Conservation (phyloP, 805 yeast species). For the Torulaspora gathmanii region DNA sequence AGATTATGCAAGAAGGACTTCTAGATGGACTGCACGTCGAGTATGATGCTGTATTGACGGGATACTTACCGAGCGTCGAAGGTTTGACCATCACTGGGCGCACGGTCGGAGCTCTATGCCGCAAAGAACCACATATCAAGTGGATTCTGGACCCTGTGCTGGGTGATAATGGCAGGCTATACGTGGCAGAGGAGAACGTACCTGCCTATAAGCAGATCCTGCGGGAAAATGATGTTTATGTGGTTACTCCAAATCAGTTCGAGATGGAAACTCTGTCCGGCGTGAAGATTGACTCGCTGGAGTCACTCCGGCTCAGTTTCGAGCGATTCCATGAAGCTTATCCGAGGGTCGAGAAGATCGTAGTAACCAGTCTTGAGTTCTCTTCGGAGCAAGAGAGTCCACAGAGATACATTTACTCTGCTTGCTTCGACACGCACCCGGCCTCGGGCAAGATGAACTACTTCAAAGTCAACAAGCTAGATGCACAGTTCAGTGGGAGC, state of each 20-base stretch:
- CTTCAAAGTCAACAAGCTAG: conserved; percentile 44
- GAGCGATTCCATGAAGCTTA: conserved; percentile 41
- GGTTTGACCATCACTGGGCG: conserved; percentile 48
- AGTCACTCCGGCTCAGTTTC: conserved; percentile 39
- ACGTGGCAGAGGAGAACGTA: conserved; percentile 58
- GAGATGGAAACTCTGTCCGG: conserved; percentile 62
- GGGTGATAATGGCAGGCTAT: conserved; percentile 83
- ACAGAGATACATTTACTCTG: conserved; percentile 12
- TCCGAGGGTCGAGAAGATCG: conserved; percentile 46
- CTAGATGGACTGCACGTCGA: conserved; percentile 40
- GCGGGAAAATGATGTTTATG: conserved; percentile 39
- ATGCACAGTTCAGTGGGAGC: conserved; percentile 65
- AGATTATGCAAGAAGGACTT: conserved; percentile 52
- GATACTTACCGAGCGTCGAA: conserved; percentile 67
- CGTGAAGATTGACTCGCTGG: conserved; percentile 38
- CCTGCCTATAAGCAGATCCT: conserved; percentile 50
- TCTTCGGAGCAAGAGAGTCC: conserved; percentile 1
- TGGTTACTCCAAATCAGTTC: conserved; percentile 71
- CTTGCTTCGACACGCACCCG: conserved; percentile 32
- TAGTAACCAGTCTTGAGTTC: conserved; percentile 51
- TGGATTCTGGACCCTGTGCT: conserved; percentile 87
- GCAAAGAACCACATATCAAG: conserved; percentile 31
- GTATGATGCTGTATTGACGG: conserved; percentile 70
- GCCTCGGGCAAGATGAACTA: conserved; percentile 33
- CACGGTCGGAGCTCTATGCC: conserved; percentile 37